Conservation (phyloP, 495 filamentous ascomycete species). For the Neurospora sp. region DNA sequence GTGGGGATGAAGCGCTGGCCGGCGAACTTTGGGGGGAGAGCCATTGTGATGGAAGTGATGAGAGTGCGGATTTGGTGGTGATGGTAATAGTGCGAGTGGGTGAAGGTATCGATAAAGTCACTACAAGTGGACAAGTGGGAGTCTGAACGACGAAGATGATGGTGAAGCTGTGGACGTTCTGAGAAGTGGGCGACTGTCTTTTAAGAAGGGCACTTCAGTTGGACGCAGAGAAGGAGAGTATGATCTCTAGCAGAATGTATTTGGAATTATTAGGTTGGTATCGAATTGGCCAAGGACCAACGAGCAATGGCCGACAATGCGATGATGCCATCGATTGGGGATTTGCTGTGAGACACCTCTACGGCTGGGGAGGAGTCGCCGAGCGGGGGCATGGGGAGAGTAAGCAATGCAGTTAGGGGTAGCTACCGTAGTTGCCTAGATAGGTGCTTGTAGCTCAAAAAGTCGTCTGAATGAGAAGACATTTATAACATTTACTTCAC, state of each 20-base stretch:
- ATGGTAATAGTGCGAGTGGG: background rate
- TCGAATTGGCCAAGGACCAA: background rate
- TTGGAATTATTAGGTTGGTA: background rate
- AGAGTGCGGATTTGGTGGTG: background rate
- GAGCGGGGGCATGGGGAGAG: background rate
- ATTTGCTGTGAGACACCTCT: background rate
- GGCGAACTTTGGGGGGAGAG: conserved; percentile 66
- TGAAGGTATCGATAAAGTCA: background rate
- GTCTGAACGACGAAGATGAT: background rate
- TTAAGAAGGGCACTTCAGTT: background rate
- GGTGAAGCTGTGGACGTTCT: background rate
- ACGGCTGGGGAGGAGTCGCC: background rate
- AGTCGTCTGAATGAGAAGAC: too few relatives aligned
- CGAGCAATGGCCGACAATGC: background rate
- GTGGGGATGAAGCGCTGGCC: conserved; percentile 51
- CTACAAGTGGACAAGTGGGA: background rate
- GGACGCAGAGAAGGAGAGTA: background rate
- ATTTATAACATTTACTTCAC: too few relatives aligned
- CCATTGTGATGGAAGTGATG: conserved; percentile 41
- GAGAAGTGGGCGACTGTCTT: background rate
- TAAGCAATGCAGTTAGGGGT: background rate
- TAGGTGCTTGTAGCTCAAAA: too few relatives aligned
- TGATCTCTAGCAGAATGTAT: background rate
- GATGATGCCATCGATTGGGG: background rate
- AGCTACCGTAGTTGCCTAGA: background rate